A percentile compares a stretch with the other conserved stretches of the same genome.
These are phyloP conservation scores for Ilyonectria sp. DNA, from an alignment of 2,329 filamentous ascomycete species.

Conservation along the genomic window DNA sequence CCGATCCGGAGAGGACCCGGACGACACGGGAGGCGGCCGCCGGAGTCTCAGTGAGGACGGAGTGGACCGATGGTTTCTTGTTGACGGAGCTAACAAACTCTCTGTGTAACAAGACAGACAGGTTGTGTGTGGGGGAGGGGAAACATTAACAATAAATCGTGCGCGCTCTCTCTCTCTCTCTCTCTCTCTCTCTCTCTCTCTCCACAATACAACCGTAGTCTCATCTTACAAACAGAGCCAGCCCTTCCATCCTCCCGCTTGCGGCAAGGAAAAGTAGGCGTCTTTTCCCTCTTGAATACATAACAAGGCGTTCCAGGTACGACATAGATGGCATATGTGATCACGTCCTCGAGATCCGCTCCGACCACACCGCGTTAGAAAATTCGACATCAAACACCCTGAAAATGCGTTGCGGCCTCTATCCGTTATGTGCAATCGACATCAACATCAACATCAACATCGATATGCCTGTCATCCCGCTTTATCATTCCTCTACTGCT, in stretches of 20 bases:
- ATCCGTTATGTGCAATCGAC: constrained; percentile 48
- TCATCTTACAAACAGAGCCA: constrained; percentile 46
- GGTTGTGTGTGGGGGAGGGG: background rate
- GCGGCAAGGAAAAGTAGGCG: constrained; percentile 33
- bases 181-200: constrained; percentile 11
- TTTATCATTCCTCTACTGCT: constrained; percentile 48
- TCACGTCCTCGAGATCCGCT: constrained; percentile 43
- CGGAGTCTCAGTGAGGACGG: background rate
- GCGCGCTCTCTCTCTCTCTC: constrained; percentile 8
- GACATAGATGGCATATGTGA: constrained; percentile 32
- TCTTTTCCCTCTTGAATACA: constrained; percentile 43
- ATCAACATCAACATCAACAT: constrained; percentile 41
- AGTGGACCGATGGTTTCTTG: background rate
- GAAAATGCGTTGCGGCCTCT: constrained; percentile 49
- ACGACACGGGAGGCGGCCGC: background rate
- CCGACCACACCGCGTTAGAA: constrained; percentile 46
- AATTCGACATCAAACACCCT: constrained; percentile 48
- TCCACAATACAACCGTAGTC: constrained; percentile 24
- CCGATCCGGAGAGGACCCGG: constrained; percentile 4
- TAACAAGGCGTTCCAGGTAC: constrained; percentile 44
- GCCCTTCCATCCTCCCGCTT: constrained; percentile 34
- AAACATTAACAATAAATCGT: constrained; percentile 32
- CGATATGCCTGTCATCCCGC: constrained; percentile 32
- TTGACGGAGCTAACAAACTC: background rate
- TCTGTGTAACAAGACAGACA: background rate